A percentile compares a stretch with the other conserved stretches of the same genome.
These are phyloP conservation scores for Quercus parvula DNA, from an alignment of 306 rosid species.

Conservation along the genomic window DNA sequence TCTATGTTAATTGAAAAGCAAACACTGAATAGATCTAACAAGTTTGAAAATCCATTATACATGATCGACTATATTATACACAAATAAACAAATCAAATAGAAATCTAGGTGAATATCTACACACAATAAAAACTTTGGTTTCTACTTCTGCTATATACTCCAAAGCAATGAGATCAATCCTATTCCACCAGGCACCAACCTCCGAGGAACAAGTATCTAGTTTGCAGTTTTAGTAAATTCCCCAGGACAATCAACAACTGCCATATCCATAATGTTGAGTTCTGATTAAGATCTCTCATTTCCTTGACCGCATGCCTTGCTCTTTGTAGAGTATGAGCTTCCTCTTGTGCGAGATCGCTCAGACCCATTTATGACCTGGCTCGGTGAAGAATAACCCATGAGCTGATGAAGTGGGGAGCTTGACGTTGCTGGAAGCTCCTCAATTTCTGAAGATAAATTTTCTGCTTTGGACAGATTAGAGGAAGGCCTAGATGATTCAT, in stretches of 20 bases:
- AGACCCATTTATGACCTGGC: slow-evolving; percentile 53
- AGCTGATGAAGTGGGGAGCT: slow-evolving; percentile 71
- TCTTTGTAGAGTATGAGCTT: slow-evolving; percentile 24
- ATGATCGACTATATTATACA: background rate
- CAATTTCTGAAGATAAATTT: slow-evolving; percentile 37
- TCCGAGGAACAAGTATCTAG: background rate
- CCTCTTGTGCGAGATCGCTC: slow-evolving; percentile 24
- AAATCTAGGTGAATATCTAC: background rate
- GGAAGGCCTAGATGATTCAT: slow-evolving; percentile 31
- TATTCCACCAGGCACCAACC: background rate
- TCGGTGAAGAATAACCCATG: slow-evolving; percentile 83
- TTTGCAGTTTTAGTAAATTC: background rate
- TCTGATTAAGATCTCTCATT: background rate
- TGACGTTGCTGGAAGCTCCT: slow-evolving; percentile 26
- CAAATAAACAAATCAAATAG: slow-evolving; percentile 2
- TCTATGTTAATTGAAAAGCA: background rate
- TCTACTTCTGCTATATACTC: background rate
- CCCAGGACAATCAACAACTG: background rate
- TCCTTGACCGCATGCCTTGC: slow-evolving; percentile 16
- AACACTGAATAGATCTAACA: background rate
- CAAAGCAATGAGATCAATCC: background rate
- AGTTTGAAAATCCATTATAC: background rate
- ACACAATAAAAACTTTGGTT: background rate
- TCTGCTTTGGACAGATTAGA: slow-evolving; percentile 21
- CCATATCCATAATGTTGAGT: no score